Percentiles rank a stretch among this genome's conserved stretches.
Evolutionary conservation across 129 eudicot genomes (phyloP).

Genomic region (Centaurea solstitialis): DNA sequence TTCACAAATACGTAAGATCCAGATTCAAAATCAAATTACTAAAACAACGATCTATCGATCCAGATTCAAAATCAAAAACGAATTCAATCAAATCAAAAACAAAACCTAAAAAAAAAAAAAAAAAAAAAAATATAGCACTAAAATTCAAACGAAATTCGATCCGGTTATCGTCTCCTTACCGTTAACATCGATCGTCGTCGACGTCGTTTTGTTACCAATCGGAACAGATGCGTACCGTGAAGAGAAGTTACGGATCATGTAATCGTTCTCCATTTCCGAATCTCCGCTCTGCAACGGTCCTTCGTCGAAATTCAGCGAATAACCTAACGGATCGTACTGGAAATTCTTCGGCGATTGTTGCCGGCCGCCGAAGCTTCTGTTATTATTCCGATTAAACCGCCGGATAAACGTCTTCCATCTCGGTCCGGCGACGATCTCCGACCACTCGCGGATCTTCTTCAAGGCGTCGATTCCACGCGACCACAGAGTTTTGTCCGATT

Average conservation of each 20-base stretch:
- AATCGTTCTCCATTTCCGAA: conserved; percentile 43
- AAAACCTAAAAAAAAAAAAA: too few relatives aligned
- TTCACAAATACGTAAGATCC: conserved; percentile 15
- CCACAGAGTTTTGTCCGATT: conserved; percentile 24
- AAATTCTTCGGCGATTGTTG: conserved; percentile 30
- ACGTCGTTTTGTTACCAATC: conserved; percentile 25
- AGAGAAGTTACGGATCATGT: conserved; percentile 51
- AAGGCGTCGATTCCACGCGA: conserved; percentile 40
- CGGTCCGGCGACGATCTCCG: conserved; percentile 77
- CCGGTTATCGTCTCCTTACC: conserved; percentile 33
- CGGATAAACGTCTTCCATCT: conserved; percentile 72
- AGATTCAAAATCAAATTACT: background rate
- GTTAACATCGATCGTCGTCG: conserved; percentile 41
- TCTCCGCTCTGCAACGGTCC: conserved; percentile 38
- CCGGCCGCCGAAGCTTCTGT: conserved; percentile 13
- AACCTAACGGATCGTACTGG: conserved; percentile 73
- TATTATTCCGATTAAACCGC: conserved; percentile 63
- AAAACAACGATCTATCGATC: conserved; percentile 12
- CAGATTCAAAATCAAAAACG: conserved; percentile 10
- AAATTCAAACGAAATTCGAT: conserved; percentile 41
- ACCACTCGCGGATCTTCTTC: conserved; percentile 63
- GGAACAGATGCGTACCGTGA: conserved; percentile 51
- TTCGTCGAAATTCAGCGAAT: conserved; percentile 70
- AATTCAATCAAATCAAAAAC: conserved; percentile 13
- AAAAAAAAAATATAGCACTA: too few relatives aligned